Evolutionary conservation across 768 basidiomycete species (phyloP), one percentile per base, ranked within the genome.

Genomic region (Amylocystis lapponica): DNA sequence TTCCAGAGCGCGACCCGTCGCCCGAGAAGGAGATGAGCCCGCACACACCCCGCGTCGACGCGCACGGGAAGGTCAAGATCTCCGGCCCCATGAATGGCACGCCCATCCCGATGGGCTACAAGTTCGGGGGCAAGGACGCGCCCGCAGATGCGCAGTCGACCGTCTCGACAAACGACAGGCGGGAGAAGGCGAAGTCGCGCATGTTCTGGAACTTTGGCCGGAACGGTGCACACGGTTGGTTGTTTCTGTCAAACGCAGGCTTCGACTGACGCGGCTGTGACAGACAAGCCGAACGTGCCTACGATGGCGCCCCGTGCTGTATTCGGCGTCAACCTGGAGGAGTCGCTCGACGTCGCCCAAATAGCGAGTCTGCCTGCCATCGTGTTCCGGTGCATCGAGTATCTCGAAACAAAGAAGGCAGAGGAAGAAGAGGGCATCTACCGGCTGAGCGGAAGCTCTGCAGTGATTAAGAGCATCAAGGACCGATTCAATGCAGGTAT

Each of bases 371-470:
- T 99, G 17, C 96, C 96, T 3, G 90, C 95, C 6, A 86, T 97
- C 53, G 84, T 96, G 26, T 99, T 94, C 71, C 81, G 96, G 41
- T 87, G 85, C 52, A 94, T 99, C 52, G 84, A 96, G 58, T 99
- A 95, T 66, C 70, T 99, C 43, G 91, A 98, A 68, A 78, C 80
- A 16, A 94, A 94, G 69, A 78, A 88, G 61, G 95, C 96, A 17
- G 90, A 97, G 48, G 81, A 88, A 52, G 96, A 99, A 58, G 96
- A 99, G 65, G 96, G 96, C 26, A 95, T 99, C 47, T 99, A 97
- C 66, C 82, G 96, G 46, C 67, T 99, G 47, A 93, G 87, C 58
- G 94, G 94, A 19, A 93, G 90, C 61, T 89, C 91, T 50, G 87
- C 92, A 26, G 92, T 95, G 45, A 93, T 98, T 70, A 96, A 96